Base-by-base conservation (phyloP, 805 yeast species). In the Metschnikowia koreensis region DNA sequence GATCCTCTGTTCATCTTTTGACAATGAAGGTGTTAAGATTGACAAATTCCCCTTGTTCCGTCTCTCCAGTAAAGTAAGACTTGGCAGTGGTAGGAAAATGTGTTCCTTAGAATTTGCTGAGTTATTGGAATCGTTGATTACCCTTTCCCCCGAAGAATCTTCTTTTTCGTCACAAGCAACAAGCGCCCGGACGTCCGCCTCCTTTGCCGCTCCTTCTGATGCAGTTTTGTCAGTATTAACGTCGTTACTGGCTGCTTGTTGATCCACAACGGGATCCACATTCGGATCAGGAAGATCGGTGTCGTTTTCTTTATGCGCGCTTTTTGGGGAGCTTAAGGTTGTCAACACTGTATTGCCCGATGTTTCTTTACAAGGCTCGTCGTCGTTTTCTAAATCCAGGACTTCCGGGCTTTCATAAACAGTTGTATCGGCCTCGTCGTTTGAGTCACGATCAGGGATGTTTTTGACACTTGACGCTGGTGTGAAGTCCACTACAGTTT, bases 31-130 rank as follows among this genome's bases (percentile, higher is more conserved):
- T 7, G 31, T 37, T 12, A 47, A 16, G 8, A 44, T 31, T 4
- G 52, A 44, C 13, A 17, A 12, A 31, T 44, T 28, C 6, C n/a
- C 48, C 7, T 40, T 27, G 5, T 44, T 44, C 12, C 52, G 39
- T 28, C 48, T 33, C 8, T 44, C 33, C 46, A 49, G 40, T 16
- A 47, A 42, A 7, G 46, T 15, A 2, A 26, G 7, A 7, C 7
- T 27, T 12, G 46, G 43, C 27, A 36, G 31, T 8, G 26, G 16
- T 12, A 15, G 6, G 5, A 2, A 7, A 3, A n/a, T 22, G 13
- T 27, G 22, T 9, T 28, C 37, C 6, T 29, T 17, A 40, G 34
- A 22, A 22, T 22, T 31, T 31, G 34, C 34, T 10, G 6, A 31
- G 10, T 31, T 6, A 31, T 31, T 6, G 22, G 4, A 22, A 3